phyloP scores from a whole-genome alignment of 2,329 filamentous ascomycete species.

The Pseudogymnoascus destructans region DNA sequence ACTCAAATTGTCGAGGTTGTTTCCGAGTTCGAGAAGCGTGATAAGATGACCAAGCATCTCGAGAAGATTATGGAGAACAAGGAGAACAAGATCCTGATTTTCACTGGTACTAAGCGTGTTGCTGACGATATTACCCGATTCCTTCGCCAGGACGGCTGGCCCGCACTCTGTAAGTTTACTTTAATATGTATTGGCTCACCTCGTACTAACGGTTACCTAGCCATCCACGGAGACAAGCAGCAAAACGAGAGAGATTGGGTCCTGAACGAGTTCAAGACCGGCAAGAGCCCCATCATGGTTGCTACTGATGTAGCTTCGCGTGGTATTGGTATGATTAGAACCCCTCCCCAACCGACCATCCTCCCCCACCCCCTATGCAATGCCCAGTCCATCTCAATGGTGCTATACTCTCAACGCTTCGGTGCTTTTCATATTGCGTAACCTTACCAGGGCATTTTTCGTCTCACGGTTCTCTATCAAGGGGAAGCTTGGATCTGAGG shows the following conservation, averaged over 20 bases:
- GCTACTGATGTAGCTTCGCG: constrained; percentile 98
- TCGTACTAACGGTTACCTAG: constrained; percentile 39
- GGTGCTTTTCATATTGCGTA: constrained; percentile 79
- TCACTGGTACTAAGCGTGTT: constrained; percentile 86
- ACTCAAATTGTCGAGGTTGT: constrained; percentile 96
- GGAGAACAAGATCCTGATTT: constrained; percentile 88
- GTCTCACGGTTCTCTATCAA: constrained; percentile 69
- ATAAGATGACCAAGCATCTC: constrained; percentile 91
- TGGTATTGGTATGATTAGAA: constrained; percentile 98
- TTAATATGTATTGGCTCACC: constrained; percentile 33
- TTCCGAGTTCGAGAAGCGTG: constrained; percentile 93
- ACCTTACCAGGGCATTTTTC: constrained; percentile 81
- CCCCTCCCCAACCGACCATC: constrained; percentile 32
- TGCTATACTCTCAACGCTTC: constrained; percentile 88
- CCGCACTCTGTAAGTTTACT: constrained; percentile 69
- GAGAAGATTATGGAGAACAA: constrained; percentile 98
- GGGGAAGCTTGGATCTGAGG: constrained; percentile 78
- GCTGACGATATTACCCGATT: constrained; percentile 96
- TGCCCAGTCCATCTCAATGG: constrained; percentile 47
- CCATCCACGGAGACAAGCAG: constrained; percentile 98
- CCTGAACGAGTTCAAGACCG: constrained; percentile 97
- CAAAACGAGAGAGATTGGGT: constrained; percentile 99
- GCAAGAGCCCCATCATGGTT: constrained; percentile 99
- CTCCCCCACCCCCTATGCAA: constrained; percentile 30
- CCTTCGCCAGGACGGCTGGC: constrained; percentile 95